Percentiles rank a stretch among this genome's conserved stretches.
Conservation (phyloP, 2,329 filamentous ascomycete species). For the Periconia sp. region DNA sequence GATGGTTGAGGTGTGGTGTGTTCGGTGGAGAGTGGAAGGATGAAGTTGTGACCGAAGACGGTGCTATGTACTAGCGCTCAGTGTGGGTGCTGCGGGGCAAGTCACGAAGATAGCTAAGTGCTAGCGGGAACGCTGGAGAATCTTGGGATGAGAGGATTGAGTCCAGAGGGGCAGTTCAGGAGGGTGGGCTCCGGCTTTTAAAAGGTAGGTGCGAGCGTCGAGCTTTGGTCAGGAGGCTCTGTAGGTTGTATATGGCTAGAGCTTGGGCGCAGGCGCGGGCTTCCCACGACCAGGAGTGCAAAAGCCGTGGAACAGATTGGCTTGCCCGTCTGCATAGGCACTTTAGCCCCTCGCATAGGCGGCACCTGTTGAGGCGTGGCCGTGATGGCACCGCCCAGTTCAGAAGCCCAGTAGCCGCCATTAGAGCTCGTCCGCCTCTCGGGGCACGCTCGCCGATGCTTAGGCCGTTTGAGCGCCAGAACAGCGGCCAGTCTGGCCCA, state of each 20-base stretch:
- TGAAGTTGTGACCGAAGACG: neutral
- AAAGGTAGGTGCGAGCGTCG: conserved; percentile 19
- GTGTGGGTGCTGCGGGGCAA: conserved; percentile 5
- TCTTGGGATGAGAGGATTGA: conserved; percentile 6
- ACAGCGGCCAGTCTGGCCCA: conserved; percentile 32
- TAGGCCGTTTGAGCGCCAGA: conserved; percentile 33
- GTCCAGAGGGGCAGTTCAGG: conserved; percentile 6
- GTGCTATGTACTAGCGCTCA: neutral
- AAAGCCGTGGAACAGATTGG: conserved; percentile 38
- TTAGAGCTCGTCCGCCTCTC: conserved; percentile 29
- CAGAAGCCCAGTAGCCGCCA: conserved; percentile 27
- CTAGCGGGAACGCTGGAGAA: conserved; percentile 5
- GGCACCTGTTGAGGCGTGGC: conserved; percentile 28
- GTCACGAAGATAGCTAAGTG: neutral
- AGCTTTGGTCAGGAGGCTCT: conserved; percentile 31
- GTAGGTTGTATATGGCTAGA: conserved; percentile 25
- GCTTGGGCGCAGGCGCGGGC: conserved; percentile 25
- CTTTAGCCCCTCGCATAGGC: conserved; percentile 38
- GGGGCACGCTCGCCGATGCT: conserved; percentile 37
- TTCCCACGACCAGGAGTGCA: conserved; percentile 18
- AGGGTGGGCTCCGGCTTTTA: conserved; percentile 26
- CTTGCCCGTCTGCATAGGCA: conserved; percentile 30
- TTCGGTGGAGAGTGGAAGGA: conserved; percentile 1
- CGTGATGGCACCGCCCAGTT: too few species aligned
- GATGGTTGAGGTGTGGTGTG: conserved; percentile 3